Evolutionary conservation across 2,329 filamentous ascomycete species (phyloP).

Genomic region (Tolypocladium album): DNA sequence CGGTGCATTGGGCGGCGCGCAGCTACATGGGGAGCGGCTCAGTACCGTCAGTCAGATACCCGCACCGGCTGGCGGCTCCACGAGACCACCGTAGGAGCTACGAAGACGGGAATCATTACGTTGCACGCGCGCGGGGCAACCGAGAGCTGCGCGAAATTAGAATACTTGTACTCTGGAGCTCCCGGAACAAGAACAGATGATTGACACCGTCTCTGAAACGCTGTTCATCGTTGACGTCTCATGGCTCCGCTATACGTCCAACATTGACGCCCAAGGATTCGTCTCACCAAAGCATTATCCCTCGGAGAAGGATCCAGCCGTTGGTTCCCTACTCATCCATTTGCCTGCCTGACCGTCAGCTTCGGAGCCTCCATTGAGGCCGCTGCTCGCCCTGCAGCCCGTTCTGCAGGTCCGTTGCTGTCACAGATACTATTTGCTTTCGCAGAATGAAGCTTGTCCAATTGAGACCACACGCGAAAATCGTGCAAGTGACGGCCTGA

Average conservation of each 20-base stretch:
- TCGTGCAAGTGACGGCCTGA: no score
- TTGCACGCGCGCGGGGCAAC: background rate
- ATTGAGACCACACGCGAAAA: no score
- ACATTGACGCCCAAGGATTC: no score
- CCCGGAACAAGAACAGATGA: background rate
- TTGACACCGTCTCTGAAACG: background rate
- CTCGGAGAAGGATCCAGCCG: no score
- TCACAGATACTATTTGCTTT: no score
- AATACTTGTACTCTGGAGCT: no score
- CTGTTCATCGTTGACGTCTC: background rate
- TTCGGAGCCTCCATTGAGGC: no score
- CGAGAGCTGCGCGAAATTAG: background rate
- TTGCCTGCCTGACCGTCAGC: no score
- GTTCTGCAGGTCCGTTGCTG: no score
- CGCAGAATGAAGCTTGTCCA: background rate
- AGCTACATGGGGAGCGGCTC: background rate
- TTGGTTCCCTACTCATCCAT: no score
- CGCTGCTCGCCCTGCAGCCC: no score
- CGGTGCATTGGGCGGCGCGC: background rate
- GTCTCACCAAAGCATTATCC: no score
- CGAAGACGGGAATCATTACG: background rate
- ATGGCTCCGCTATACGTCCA: background rate
- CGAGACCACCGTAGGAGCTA: background rate
- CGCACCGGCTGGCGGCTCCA: background rate
- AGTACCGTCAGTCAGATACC: background rate